phyloP scores from a whole-genome alignment of 2,329 filamentous ascomycete genomes.

The Aureobasidium sp. region DNA sequence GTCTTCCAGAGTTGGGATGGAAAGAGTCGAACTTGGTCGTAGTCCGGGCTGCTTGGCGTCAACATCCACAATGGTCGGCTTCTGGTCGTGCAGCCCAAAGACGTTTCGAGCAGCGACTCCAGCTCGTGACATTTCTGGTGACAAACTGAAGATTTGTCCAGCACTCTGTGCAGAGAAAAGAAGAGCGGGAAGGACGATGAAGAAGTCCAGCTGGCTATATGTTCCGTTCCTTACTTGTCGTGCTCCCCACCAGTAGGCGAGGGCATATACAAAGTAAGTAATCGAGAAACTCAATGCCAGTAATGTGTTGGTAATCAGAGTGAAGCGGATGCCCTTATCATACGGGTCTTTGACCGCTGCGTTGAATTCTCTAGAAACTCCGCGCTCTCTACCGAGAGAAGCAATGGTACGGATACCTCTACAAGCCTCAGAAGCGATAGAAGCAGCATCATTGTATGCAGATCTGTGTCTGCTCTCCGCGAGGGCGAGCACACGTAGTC shows the following conservation, averaged over 20 bases:
- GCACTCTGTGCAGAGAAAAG: slow-evolving; percentile 39
- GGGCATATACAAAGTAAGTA: slow-evolving; percentile 39
- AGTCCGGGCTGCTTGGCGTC: not conserved
- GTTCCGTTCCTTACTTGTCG: slow-evolving; percentile 35
- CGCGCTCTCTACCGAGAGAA: slow-evolving; percentile 32
- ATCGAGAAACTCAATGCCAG: slow-evolving; percentile 37
- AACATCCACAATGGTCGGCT: slow-evolving; percentile 29
- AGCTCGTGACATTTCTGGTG: slow-evolving; percentile 36
- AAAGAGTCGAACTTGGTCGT: not conserved
- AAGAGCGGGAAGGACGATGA: slow-evolving; percentile 37
- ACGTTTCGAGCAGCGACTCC: slow-evolving; percentile 37
- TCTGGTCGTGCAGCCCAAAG: slow-evolving; percentile 32
- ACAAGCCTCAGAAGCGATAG: slow-evolving; percentile 59
- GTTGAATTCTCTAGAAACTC: slow-evolving; percentile 30
- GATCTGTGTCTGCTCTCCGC: slow-evolving; percentile 56
- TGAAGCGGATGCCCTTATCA: slow-evolving; percentile 31
- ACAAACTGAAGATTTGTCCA: slow-evolving; percentile 38
- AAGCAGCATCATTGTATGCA: slow-evolving; percentile 55
- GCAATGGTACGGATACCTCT: slow-evolving; percentile 54
- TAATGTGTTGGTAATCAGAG: slow-evolving; percentile 31
- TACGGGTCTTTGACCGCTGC: slow-evolving; percentile 31
- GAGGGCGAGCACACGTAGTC: slow-evolving; percentile 41
- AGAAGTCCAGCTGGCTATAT: slow-evolving; percentile 34
- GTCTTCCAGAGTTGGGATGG: not conserved
- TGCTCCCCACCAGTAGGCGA: slow-evolving; percentile 41